Evolutionary conservation across 2,329 filamentous ascomycete species (phyloP), one percentile per base, ranked within the genome.

Genomic region (Colletotrichum truncatum): DNA sequence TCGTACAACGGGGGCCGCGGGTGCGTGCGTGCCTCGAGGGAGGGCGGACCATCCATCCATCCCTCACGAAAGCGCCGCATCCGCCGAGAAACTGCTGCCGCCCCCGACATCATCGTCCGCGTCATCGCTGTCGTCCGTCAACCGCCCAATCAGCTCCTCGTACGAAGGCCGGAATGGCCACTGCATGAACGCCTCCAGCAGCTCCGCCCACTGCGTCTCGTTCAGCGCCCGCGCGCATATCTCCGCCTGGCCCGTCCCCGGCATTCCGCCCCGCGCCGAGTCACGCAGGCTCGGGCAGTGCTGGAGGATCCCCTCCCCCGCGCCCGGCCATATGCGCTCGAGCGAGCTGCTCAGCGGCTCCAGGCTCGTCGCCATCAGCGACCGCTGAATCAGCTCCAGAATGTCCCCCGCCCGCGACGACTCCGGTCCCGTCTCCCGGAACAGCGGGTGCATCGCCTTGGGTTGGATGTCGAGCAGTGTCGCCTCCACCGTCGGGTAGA

Each of bases 381-480:
- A 71, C 26, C 78, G 71, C 18, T 84, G 71, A 48, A 90, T 79
- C n/a, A 87, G 71, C 38, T 88, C 84, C 21, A 88, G 84, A 9
- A 81, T 77, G 70, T 87, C 84, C 45, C 82, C 84, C 1, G 79
- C 73, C 39, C 79, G 80, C 25, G 71, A 76, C 2, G 76, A 77
- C 2, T 58, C 64, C 3, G 78, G 74, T 0, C 84, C 84, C 57
- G 77, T 76, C 57, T 84, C 73, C 6, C 81, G 81, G 18, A 90
- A 71, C 2, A 86, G 70, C 1, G 79, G 81, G 69, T 83, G 81
- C 66, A 84, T 77, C 3, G 81, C 73, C 69, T 84, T 84, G 4
- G 92, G 91, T 68, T 89, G 86, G 64, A 93, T 80, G 74, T 94
- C 91, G 14, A 94, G 74, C 4, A 95, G 85, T 10, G 81, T 78